These are phyloP conservation scores for Blastobotrys malaysiensis DNA, from an alignment of 1,139 yeast genomes.

Conservation along the genomic window DNA sequence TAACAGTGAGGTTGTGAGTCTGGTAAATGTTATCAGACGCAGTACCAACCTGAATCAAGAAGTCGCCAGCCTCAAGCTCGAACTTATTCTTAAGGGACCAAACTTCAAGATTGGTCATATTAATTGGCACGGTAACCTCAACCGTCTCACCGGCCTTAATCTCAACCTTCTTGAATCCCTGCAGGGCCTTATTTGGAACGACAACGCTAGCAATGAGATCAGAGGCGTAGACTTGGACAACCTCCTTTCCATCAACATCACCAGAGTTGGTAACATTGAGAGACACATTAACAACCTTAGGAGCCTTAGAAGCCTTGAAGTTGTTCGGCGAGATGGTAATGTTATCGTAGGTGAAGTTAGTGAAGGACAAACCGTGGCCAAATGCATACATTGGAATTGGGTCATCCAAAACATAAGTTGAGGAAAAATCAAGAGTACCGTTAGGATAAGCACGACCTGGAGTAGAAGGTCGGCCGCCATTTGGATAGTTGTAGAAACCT, in stretches of 20 bases:
- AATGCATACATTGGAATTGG: constrained; percentile 47
- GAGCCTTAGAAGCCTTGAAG: not conserved
- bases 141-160: not conserved
- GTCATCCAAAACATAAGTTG: not conserved
- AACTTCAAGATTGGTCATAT: not conserved
- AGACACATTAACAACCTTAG: constrained; percentile 20
- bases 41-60: not conserved
- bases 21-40: not conserved
- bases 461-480: constrained; percentile 43
- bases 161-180: not conserved
- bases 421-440: not conserved
- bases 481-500: constrained; percentile 15
- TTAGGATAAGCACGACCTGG: constrained; percentile 33
- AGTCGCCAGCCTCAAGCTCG: not conserved
- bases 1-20: not conserved
- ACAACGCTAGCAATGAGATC: not conserved
- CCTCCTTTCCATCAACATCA: constrained; percentile 38
- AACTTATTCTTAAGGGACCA: not conserved
- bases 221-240: constrained; percentile 40
- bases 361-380: constrained; percentile 54
- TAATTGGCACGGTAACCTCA: not conserved
- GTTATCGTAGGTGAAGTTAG: constrained; percentile 33
- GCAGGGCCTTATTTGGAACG: not conserved
- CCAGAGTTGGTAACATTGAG: constrained; percentile 41
- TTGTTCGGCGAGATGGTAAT: constrained; percentile 6